Conservation (phyloP, 176 grass and related monocot genomes). For the Rhynchospora pubera region DNA sequence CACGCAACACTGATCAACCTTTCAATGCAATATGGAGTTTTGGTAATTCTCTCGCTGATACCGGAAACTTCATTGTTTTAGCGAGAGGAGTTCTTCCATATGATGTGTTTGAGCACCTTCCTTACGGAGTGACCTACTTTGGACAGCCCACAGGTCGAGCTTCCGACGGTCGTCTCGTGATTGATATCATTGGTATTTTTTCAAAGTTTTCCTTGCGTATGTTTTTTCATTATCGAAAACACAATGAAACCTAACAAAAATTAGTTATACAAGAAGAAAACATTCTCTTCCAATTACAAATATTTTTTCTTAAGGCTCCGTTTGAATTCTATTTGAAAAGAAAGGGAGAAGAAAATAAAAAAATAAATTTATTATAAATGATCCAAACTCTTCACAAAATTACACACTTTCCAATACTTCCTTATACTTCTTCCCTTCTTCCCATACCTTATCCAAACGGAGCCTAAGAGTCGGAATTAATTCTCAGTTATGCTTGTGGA, state of each 20-base stretch:
- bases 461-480: too few species aligned
- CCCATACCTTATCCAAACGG: too few species aligned
- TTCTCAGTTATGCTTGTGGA: too few species aligned
- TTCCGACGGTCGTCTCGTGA: conserved; percentile 50
- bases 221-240: background rate
- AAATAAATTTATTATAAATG: too few species aligned
- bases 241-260: background rate
- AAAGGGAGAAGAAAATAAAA: too few species aligned
- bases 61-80: conserved; percentile 38
- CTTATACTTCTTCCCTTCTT: too few species aligned
- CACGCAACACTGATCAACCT: background rate
- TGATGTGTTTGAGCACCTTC: conserved; percentile 36
- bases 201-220: background rate
- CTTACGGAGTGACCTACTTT: conserved; percentile 53
- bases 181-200: conserved; percentile 53
- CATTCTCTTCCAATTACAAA: too few species aligned
- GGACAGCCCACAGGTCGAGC: conserved; percentile 41
- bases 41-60: conserved; percentile 46
- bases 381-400: too few species aligned
- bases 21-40: conserved; percentile 44
- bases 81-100: conserved; percentile 22
- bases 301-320: too few species aligned
- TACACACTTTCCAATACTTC: too few species aligned
- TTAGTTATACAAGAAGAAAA: too few species aligned
- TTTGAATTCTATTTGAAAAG: too few species aligned